Conservation (phyloP, 805 yeast genomes). For the Deakozyma indianensis region DNA sequence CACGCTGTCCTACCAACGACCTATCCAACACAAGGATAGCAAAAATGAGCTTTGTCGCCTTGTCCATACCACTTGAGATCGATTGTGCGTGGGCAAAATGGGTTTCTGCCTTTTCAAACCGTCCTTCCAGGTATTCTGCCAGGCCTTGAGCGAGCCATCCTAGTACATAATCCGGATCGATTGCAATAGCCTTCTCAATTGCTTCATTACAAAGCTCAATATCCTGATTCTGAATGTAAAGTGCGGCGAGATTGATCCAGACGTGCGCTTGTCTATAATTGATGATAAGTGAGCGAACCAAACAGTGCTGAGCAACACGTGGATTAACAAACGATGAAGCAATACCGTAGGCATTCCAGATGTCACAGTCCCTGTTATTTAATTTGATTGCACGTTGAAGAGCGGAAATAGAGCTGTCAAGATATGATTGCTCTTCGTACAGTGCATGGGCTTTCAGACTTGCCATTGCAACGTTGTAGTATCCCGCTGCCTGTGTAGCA, state of each 20-base stretch:
- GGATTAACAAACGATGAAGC: conserved; percentile 53
- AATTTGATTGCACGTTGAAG: conserved; percentile 56
- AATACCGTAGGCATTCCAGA: conserved; percentile 77
- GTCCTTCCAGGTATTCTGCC: conserved; percentile 20
- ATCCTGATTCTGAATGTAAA: conserved; percentile 60
- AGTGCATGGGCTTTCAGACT: conserved; percentile 33
- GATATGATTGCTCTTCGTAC: conserved; percentile 17
- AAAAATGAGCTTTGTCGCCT: conserved; percentile 56
- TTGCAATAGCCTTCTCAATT: conserved; percentile 57
- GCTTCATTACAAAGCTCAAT: conserved; percentile 58
- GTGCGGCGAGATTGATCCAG: conserved; percentile 74
- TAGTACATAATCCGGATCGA: conserved; percentile 58
- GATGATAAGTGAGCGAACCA: conserved; percentile 62
- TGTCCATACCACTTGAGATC: conserved; percentile 59
- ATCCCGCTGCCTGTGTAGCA: conserved; percentile 23
- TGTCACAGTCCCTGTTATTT: conserved; percentile 54
- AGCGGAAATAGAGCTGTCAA: conserved; percentile 39
- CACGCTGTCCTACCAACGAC: conserved; percentile 14
- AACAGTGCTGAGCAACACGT: conserved; percentile 80
- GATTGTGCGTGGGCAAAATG: conserved; percentile 61
- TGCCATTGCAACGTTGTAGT: conserved; percentile 62
- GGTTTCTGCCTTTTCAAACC: conserved; percentile 32
- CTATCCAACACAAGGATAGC: conserved; percentile 41
- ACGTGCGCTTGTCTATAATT: conserved; percentile 51
- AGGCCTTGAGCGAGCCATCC: conserved; percentile 87